These are phyloP conservation scores for Dendrocalamus sinicus DNA, from an alignment of 176 grass and related monocot genomes.

Conservation along the genomic window DNA sequence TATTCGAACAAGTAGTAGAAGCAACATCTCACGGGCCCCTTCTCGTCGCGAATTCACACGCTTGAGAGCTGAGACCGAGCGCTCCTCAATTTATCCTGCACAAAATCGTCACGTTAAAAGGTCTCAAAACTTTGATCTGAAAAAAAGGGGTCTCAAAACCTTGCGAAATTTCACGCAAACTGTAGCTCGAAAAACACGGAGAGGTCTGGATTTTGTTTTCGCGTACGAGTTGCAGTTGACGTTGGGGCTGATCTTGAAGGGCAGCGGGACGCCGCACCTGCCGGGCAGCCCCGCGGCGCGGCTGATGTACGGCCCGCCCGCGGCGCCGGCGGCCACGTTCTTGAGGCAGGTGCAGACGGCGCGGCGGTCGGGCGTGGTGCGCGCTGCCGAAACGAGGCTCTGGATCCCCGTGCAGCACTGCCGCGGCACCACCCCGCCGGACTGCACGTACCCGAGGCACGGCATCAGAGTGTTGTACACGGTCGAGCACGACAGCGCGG, in stretches of 20 bases:
- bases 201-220: no score
- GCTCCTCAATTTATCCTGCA: slow-evolving; percentile 28
- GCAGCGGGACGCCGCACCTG: slow-evolving; percentile 48
- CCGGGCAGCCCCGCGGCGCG: slow-evolving; percentile 55
- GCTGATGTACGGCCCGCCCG: slow-evolving; percentile 34
- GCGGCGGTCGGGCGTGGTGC: slow-evolving; percentile 44
- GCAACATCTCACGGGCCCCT: background rate
- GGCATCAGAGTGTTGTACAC: slow-evolving; percentile 66
- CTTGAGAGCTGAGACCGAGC: background rate
- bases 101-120: background rate
- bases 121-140: background rate
- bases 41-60: background rate
- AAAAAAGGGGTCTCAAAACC: background rate
- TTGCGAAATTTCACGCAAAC: background rate
- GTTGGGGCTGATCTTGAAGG: slow-evolving; percentile 55
- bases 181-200: background rate
- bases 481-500: slow-evolving; percentile 47
- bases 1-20: background rate
- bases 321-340: slow-evolving; percentile 38
- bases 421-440: slow-evolving; percentile 43
- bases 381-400: slow-evolving; percentile 34
- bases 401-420: slow-evolving; percentile 57
- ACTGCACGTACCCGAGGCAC: slow-evolving; percentile 61
- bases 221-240: slow-evolving; percentile 58
- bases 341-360: slow-evolving; percentile 61